Conservation (phyloP, 2,329 filamentous ascomycete species). For the Pestalotiopsis sp. region DNA sequence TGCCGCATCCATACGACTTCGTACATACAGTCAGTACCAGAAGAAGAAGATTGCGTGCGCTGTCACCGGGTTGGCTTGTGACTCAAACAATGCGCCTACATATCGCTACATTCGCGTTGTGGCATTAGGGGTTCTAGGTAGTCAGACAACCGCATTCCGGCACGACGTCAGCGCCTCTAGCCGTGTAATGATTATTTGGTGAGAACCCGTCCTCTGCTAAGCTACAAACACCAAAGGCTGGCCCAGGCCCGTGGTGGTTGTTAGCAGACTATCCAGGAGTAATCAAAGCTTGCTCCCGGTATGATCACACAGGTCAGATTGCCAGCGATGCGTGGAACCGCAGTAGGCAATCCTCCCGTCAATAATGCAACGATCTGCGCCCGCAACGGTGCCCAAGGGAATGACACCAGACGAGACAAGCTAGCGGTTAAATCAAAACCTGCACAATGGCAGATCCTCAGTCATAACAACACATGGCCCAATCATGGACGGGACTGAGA, state of each 20-base stretch:
- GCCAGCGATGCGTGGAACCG: background rate
- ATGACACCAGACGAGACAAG: slow-evolving; percentile 15
- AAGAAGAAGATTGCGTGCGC: background rate
- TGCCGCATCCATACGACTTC: background rate
- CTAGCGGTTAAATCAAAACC: slow-evolving; percentile 19
- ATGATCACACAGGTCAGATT: background rate
- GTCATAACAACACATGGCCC: slow-evolving; percentile 20
- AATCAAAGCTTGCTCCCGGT: background rate
- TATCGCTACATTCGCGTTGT: background rate
- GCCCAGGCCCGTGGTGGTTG: background rate
- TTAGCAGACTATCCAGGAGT: slow-evolving; percentile 3
- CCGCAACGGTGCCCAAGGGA: slow-evolving; percentile 11
- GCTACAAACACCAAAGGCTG: background rate
- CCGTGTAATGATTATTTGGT: background rate
- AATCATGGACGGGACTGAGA: slow-evolving; percentile 20
- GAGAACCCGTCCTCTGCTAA: background rate
- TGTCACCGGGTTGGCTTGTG: background rate
- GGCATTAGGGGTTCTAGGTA: background rate
- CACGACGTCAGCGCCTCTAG: background rate
- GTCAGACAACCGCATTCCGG: slow-evolving; percentile 5
- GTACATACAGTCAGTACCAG: background rate
- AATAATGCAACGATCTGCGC: slow-evolving; percentile 10
- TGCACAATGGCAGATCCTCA: slow-evolving; percentile 27
- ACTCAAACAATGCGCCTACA: background rate
- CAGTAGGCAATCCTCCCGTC: slow-evolving; percentile 6